Evolutionary conservation across 306 rosid genomes (phyloP).

Genomic region (Begonia masoniana): DNA sequence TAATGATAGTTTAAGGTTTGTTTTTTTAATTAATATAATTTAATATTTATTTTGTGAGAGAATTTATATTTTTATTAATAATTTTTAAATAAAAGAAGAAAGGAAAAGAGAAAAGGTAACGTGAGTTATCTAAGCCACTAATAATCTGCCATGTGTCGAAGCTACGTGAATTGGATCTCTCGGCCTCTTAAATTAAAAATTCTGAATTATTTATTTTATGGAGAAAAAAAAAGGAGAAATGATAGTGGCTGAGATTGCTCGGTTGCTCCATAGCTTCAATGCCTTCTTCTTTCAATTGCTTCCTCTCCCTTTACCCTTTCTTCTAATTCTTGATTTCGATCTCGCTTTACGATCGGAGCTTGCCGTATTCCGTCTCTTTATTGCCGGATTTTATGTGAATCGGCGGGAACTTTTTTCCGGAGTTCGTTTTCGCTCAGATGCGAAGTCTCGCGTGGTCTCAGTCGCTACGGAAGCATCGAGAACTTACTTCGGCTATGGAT

Average conservation of each 20-base stretch:
- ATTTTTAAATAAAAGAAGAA: constrained; percentile 2
- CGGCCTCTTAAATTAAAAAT: constrained; percentile 36
- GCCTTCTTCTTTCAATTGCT: constrained; percentile 5
- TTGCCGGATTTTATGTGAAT: constrained; percentile 27
- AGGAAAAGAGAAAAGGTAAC: constrained; percentile 20
- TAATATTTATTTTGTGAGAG: too few relatives aligned
- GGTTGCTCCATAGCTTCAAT: constrained; percentile 11
- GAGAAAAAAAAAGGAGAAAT: constrained; percentile 25
- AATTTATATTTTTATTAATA: too few relatives aligned
- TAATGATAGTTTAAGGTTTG: too few relatives aligned
- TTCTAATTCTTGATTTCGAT: background rate
- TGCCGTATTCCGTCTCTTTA: constrained; percentile 1
- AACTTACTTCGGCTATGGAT: constrained; percentile 22
- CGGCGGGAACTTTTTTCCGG: constrained; percentile 20
- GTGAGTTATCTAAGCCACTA: constrained; percentile 23
- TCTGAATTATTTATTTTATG: background rate
- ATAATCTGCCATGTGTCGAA: constrained; percentile 28
- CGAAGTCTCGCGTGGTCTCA: too few relatives aligned
- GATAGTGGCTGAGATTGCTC: constrained; percentile 84
- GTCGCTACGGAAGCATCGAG: constrained; percentile 3
- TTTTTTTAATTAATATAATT: too few relatives aligned
- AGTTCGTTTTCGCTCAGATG: constrained; percentile 2
- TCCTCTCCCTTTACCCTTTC: background rate
- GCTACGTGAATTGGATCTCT: background rate
- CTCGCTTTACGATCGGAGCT: background rate